Evolutionary conservation across 1,139 yeast genomes (phyloP).

Genomic region (Magnusiomyces paraingens): DNA sequence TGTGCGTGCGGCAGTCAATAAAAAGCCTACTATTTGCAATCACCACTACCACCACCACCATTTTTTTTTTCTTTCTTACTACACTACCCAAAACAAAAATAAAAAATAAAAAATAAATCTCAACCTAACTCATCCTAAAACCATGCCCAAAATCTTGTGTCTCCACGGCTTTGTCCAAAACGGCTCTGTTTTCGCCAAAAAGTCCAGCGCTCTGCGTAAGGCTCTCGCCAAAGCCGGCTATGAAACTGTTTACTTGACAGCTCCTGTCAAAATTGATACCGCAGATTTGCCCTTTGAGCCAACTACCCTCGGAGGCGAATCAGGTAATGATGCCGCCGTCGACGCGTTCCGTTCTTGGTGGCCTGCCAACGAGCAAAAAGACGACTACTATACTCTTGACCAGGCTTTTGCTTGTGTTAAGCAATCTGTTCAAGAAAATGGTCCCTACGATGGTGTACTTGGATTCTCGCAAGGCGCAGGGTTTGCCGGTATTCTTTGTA

Average conservation of each 20-base stretch:
- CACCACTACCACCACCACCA: not conserved
- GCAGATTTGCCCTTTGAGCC: constrained; percentile 64
- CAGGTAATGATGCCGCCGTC: constrained; percentile 34
- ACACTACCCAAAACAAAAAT: no score
- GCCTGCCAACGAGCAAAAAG: constrained; percentile 37
- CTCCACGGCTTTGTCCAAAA: constrained; percentile 52
- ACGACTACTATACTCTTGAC: constrained; percentile 36
- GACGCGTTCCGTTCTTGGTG: constrained; percentile 48
- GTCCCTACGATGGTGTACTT: constrained; percentile 82
- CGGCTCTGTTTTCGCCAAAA: constrained; percentile 67
- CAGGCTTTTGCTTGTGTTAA: constrained; percentile 48
- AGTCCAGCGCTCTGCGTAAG: constrained; percentile 73
- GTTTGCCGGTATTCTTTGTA: constrained; percentile 44
- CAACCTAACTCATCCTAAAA: not conserved
- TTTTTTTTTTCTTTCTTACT: constrained; percentile 1
- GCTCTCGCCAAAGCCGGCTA: constrained; percentile 58
- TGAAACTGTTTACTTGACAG: constrained; percentile 72
- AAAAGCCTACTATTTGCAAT: not conserved
- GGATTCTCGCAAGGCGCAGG: constrained; percentile 97
- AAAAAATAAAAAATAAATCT: not conserved
- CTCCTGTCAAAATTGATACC: constrained; percentile 57
- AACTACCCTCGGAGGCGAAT: constrained; percentile 35
- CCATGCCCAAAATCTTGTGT: constrained; percentile 38
- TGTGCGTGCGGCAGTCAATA: not conserved
- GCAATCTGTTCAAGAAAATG: constrained; percentile 53